phyloP scores from a whole-genome alignment of 2,329 filamentous ascomycete genomes.

The Aspergillus luchuensis region DNA sequence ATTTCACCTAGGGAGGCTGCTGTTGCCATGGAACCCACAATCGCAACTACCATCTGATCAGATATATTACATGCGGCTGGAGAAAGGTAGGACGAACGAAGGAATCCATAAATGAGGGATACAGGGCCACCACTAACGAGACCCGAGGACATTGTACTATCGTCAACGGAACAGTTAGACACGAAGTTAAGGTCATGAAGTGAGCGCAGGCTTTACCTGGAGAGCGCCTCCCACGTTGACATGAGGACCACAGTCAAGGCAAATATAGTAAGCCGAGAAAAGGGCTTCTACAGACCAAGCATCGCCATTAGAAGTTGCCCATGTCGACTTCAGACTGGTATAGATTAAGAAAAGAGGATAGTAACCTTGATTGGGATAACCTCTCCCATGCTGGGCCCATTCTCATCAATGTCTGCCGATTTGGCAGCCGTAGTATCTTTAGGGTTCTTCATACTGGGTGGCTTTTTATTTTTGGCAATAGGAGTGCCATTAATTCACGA shows the following conservation, averaged over 20 bases:
- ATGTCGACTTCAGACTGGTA: background rate
- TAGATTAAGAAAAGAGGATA: background rate
- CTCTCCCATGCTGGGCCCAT: background rate
- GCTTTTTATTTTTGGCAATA: background rate
- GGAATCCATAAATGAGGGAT: conserved; percentile 10
- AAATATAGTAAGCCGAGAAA: background rate
- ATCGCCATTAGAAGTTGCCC: background rate
- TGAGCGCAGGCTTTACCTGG: background rate
- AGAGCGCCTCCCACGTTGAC: conserved; percentile 1
- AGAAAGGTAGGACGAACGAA: too few relatives aligned
- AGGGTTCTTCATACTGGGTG: background rate
- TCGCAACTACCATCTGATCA: conserved; percentile 4
- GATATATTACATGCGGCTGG: too few relatives aligned
- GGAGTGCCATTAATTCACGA: background rate
- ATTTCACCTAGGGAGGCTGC: conserved; percentile 13
- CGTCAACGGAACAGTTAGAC: background rate
- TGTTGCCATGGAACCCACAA: conserved; percentile 4
- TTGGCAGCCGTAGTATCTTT: background rate
- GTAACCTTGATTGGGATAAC: background rate
- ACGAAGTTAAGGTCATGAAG: background rate
- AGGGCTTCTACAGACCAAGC: background rate
- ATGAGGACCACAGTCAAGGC: background rate
- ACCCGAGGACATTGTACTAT: conserved; percentile 4
- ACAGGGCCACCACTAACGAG: conserved; percentile 13
- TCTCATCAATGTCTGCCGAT: background rate